A percentile compares a stretch with the other conserved stretches of the same genome.
Evolutionary conservation across 345 rosid species (phyloP).

Genomic region (Cardamine chenopodiifolia): DNA sequence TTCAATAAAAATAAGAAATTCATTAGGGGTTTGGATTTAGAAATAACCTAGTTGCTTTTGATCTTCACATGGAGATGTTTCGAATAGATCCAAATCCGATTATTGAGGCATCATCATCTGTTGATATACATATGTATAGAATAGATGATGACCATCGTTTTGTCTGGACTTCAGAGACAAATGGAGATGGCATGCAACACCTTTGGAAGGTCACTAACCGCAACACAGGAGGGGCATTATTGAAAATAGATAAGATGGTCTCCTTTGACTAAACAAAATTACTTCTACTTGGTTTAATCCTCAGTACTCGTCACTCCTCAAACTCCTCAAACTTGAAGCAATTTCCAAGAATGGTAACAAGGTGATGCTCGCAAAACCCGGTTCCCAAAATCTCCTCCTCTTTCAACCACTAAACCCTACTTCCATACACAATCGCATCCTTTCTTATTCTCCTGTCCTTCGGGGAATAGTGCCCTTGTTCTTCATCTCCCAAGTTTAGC

Average conservation of each 20-base stretch:
- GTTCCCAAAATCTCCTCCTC: background rate
- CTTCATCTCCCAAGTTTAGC: constrained; percentile 1
- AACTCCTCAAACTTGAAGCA: no score
- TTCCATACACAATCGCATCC: background rate
- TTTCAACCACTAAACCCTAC: background rate
- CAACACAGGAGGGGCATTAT: background rate
- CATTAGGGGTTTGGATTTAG: no score
- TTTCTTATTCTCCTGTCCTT: background rate
- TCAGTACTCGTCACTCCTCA: no score
- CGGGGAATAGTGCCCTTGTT: background rate
- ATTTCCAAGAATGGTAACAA: no score
- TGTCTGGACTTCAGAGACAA: background rate
- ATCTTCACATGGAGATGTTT: background rate
- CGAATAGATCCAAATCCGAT: background rate
- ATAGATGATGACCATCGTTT: background rate
- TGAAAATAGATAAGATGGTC: no score
- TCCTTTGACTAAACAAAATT: no score
- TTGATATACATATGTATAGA: background rate
- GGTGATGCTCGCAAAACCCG: background rate
- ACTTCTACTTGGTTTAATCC: no score
- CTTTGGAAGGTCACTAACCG: constrained; percentile 18
- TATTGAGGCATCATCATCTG: background rate
- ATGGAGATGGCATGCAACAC: constrained; percentile 12
- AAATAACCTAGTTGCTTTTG: background rate
- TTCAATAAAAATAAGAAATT: background rate